Evolutionary conservation across 495 filamentous ascomycete species (phyloP).

Genomic region (Podospora fimiseda): DNA sequence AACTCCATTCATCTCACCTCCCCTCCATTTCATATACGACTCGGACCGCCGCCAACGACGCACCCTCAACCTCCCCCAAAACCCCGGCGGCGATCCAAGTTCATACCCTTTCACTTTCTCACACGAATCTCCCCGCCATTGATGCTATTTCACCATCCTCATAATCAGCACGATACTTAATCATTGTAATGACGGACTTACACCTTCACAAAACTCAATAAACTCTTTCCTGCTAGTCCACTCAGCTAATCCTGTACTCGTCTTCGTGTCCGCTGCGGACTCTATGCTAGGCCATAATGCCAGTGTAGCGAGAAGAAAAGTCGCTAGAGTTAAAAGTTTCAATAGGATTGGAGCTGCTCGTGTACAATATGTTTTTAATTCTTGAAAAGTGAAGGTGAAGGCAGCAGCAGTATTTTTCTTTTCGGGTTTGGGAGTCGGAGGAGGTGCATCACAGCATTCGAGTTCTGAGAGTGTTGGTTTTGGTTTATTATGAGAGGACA

Average conservation of each 20-base stretch:
- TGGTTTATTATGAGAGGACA: neutral
- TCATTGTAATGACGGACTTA: neutral
- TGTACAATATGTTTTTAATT: neutral
- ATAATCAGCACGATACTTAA: no score
- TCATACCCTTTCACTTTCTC: neutral
- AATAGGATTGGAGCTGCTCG: neutral
- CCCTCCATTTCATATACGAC: no score
- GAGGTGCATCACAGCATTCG: neutral
- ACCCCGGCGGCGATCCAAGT: neutral
- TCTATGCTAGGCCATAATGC: neutral
- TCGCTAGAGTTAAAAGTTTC: neutral
- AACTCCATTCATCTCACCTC: no score
- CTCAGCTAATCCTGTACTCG: neutral
- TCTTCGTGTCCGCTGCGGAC: neutral
- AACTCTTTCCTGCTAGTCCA: slow-evolving; percentile 1
- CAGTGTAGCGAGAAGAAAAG: neutral
- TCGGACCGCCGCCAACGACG: no score
- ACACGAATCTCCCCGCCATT: neutral
- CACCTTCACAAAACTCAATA: neutral
- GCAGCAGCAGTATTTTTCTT: no score
- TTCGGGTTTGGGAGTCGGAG: no score
- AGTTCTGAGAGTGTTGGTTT: neutral
- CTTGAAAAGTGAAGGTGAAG: no score
- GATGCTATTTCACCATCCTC: neutral
- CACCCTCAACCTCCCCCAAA: neutral